Conservation (phyloP, 2,329 filamentous ascomycete genomes). For the Microdochium trichocladiopsis region DNA sequence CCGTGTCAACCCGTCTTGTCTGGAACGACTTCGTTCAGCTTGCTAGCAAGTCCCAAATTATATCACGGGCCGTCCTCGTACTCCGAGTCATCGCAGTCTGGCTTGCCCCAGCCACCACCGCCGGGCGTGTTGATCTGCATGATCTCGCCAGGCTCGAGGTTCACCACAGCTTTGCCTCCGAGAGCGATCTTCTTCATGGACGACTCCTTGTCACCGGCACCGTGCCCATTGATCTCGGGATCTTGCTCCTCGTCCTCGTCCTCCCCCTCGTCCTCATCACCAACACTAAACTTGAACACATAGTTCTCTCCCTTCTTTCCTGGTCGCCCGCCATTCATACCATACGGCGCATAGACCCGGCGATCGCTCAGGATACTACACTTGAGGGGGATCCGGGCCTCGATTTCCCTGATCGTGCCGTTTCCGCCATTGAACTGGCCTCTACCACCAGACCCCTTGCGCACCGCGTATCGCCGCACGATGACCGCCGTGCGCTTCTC, state of each 20-base stretch:
- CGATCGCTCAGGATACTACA: slow-evolving; percentile 27
- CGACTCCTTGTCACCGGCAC: background rate
- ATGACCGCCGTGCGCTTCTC: slow-evolving; percentile 43
- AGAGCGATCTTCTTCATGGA: slow-evolving; percentile 17
- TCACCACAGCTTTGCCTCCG: slow-evolving; percentile 53
- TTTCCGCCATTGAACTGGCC: slow-evolving; percentile 24
- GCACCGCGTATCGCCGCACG: slow-evolving; percentile 20
- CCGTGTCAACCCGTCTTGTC: no score
- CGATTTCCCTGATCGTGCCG: slow-evolving; percentile 25
- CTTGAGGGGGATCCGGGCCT: slow-evolving; percentile 22
- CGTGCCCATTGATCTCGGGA: background rate
- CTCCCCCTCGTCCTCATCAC: background rate
- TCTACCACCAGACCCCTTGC: slow-evolving; percentile 18
- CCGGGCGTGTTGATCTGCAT: slow-evolving; percentile 57
- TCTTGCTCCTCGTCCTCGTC: background rate
- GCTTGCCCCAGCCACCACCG: slow-evolving; percentile 51
- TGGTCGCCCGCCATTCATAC: slow-evolving; percentile 35
- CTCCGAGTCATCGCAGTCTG: no score
- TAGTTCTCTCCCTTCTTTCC: background rate
- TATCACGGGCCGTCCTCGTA: no score
- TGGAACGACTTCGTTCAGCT: no score
- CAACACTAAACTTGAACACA: background rate
- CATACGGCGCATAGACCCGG: slow-evolving; percentile 22
- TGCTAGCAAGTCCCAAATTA: no score
- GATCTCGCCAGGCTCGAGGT: slow-evolving; percentile 49